Base-by-base conservation (phyloP, 75 land plant species). In the Cryptomeria japonica region DNA sequence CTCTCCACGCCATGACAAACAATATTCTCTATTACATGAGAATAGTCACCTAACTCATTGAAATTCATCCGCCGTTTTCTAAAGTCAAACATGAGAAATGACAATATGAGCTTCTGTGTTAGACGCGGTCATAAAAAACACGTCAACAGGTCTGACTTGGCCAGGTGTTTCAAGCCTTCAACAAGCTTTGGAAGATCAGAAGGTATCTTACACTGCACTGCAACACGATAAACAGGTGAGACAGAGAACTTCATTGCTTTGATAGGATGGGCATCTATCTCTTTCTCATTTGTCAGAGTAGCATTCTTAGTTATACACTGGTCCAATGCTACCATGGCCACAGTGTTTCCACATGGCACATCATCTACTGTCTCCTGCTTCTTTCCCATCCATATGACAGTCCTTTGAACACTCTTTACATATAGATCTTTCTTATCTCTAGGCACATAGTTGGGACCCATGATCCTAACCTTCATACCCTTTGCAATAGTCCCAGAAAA, bases 331-430 rank as follows among this genome's bases (percentile, higher is more conserved):
- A 94, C 96, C 96, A 95, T 76, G 64, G 96, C 96, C 53, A 95
- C 96, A n/a, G 96, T 95, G 91, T 95, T 95, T 38, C 96, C 96
- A 87, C 95, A 95, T 18, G 96, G 96, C 37, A 95, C 96, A 88
- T 95, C 96, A 89, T 95, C 96, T 8, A 94, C 96, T 3, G 96
- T 93, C 86, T 95, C 96, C 87, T 95, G 95, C 91, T 87, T 93
- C 90, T 92, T 93, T 18, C 96, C 96, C 96, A 95, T 95, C 96
- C 97, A 96, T 83, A 96, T 96, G 51, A 96, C 97, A 86, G 96
- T 96, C 83, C 97, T 93, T 91, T 96, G 96, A n/a, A 95, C 96
- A 84, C 92, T 93, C 93, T 95, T 95, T 44, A 88, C 87, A 86
- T 95, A 96, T 89, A 86, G 68, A 85, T 95, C 96, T 86, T 95